These are phyloP conservation scores for Pseudohalonectria lignicola DNA, from an alignment of 2,329 filamentous ascomycete genomes.

Conservation along the genomic window DNA sequence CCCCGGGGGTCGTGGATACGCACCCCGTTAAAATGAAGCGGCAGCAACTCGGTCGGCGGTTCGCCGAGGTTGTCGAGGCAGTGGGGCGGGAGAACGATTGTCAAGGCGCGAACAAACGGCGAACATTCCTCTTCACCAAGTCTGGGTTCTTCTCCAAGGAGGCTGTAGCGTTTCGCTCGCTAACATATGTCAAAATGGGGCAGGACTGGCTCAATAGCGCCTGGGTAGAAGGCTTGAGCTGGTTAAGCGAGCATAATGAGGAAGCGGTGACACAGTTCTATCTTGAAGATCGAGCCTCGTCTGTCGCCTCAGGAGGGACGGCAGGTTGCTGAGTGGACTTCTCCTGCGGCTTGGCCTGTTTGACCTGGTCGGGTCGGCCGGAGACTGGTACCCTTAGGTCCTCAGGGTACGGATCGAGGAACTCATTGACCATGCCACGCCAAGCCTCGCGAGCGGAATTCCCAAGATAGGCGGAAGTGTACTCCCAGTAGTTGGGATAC, in stretches of 20 bases:
- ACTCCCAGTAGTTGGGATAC: constrained; percentile 6
- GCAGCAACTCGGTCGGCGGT: background rate
- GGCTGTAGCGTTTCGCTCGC: background rate
- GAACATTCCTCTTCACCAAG: background rate
- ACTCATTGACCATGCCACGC: background rate
- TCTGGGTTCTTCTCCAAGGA: background rate
- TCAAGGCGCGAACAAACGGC: background rate
- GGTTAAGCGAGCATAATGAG: background rate
- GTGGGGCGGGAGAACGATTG: background rate
- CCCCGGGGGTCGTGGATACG: background rate
- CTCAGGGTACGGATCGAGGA: background rate
- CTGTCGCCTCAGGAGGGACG: background rate
- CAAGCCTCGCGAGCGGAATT: background rate
- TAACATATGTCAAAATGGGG: background rate
- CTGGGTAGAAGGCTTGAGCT: background rate
- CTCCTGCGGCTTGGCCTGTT: too few relatives aligned
- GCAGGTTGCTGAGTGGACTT: too few relatives aligned
- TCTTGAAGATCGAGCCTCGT: background rate
- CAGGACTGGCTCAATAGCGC: background rate
- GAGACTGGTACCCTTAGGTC: background rate
- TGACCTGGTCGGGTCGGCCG: too few relatives aligned
- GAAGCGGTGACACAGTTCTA: background rate
- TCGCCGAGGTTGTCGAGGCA: background rate
- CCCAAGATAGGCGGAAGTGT: background rate
- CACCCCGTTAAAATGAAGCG: too few relatives aligned